These are phyloP conservation scores for Acanthamoeba polyphaga DNA, from an alignment of 208 protist genomes.

Conservation along the genomic window DNA sequence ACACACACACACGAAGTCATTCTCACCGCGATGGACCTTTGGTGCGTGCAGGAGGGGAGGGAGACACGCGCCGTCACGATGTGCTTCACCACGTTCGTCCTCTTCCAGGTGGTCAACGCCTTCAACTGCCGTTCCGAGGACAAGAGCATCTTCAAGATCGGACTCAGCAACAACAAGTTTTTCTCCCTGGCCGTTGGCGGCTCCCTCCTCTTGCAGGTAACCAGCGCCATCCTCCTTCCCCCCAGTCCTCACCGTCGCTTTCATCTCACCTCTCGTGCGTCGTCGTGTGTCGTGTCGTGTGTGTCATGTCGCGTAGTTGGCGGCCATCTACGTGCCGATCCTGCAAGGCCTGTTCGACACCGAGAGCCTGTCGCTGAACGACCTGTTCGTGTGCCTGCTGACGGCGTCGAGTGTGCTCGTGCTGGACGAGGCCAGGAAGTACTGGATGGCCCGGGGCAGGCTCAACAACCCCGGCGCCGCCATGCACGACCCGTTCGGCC, in stretches of 20 bases:
- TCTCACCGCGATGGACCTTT: background rate
- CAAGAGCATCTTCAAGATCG: slow-evolving; percentile 84
- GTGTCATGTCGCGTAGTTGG: slow-evolving; percentile 74
- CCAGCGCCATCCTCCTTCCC: background rate
- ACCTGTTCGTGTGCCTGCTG: slow-evolving; percentile 46
- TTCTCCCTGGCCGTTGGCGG: slow-evolving; percentile 80
- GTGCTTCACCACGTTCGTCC: slow-evolving; percentile 88
- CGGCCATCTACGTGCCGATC: slow-evolving; percentile 84
- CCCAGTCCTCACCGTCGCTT: background rate
- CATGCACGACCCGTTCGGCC: slow-evolving; percentile 13
- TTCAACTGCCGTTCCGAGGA: slow-evolving; percentile 83
- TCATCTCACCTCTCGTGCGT: background rate
- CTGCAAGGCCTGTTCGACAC: slow-evolving; percentile 85
- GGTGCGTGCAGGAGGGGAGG: slow-evolving; percentile 49
- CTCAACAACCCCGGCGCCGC: background rate
- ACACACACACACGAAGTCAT: too few species aligned
- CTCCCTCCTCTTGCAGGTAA: slow-evolving; percentile 58
- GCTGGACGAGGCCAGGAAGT: slow-evolving; percentile 72
- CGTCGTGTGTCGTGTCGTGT: background rate
- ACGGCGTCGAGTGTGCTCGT: background rate
- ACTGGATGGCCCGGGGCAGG: slow-evolving; percentile 18
- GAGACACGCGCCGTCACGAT: slow-evolving; percentile 83
- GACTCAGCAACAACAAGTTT: slow-evolving; percentile 80
- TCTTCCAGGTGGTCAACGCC: slow-evolving; percentile 90
- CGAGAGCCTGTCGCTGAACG: slow-evolving; percentile 38